phyloP scores from a whole-genome alignment of 1,139 yeast species.

The Hemisphaericaspora subhashii region DNA sequence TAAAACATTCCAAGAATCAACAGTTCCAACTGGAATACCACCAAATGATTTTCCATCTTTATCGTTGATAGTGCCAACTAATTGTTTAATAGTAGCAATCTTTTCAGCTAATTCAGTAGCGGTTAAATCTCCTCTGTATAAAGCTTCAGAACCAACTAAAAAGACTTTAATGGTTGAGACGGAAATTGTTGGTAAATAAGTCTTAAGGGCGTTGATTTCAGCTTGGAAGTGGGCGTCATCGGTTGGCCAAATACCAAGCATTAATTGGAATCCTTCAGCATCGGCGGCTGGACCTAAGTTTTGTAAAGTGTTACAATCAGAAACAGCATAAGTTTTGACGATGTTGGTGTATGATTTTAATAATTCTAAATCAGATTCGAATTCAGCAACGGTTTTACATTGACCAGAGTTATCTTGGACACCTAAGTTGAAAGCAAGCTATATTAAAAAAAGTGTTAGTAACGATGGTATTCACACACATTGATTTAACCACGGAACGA shows the following conservation, averaged over 20 bases:
- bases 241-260: conserved; percentile 89
- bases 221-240: conserved; percentile 70
- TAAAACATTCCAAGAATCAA: conserved; percentile 91
- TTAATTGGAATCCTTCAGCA: conserved; percentile 65
- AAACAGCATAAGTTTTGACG: conserved; percentile 81
- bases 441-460: conserved; percentile 17
- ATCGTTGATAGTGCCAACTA: conserved; percentile 63
- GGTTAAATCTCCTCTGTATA: conserved; percentile 80
- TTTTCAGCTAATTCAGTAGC: conserved; percentile 65
- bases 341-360: conserved; percentile 57
- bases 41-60: conserved; percentile 77
- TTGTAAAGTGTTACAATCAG: conserved; percentile 85
- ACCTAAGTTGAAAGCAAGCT: conserved; percentile 79
- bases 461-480: too few species aligned
- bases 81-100: conserved; percentile 58
- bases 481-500: too few species aligned
- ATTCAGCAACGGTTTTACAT: conserved; percentile 73
- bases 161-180: conserved; percentile 66
- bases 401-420: conserved; percentile 66
- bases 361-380: conserved; percentile 57
- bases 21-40: conserved; percentile 81
- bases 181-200: conserved; percentile 72
- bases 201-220: conserved; percentile 67
- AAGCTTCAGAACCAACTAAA: conserved; percentile 89
- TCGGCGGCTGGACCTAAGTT: conserved; percentile 85